A percentile compares a stretch with the other conserved stretches of the same genome.
Evolutionary conservation across 345 rosid genomes (phyloP).

Genomic region (Theobroma cacao): DNA sequence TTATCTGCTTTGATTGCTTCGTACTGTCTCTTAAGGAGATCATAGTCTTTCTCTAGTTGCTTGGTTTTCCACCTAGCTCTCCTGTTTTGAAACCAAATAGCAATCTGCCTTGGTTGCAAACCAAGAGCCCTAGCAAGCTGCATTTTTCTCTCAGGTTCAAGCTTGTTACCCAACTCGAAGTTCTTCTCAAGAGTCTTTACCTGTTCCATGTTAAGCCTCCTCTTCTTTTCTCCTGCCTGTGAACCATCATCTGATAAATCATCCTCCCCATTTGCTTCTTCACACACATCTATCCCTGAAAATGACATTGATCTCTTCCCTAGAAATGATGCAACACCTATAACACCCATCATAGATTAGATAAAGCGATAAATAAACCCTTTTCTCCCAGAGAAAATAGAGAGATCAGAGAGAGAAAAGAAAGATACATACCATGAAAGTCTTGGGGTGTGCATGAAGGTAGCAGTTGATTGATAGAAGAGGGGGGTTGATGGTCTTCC

Average conservation of each 20-base stretch:
- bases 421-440: constrained; percentile 56
- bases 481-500: constrained; percentile 53
- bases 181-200: constrained; percentile 92
- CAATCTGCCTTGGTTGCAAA: constrained; percentile 95
- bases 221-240: constrained; percentile 93
- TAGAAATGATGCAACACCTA: constrained; percentile 79
- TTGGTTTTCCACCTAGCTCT: constrained; percentile 98
- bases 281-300: constrained; percentile 59
- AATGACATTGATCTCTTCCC: constrained; percentile 81
- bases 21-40: constrained; percentile 72
- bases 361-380: background rate
- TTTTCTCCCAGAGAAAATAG: background rate
- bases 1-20: constrained; percentile 80
- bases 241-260: constrained; percentile 94
- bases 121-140: constrained; percentile 92
- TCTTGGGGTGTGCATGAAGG: constrained; percentile 71
- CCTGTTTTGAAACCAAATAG: constrained; percentile 97
- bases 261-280: constrained; percentile 65
- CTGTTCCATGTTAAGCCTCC: constrained; percentile 90
- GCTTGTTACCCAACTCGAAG: constrained; percentile 95
- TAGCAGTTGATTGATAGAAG: constrained; percentile 65
- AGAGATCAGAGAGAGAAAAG: background rate
- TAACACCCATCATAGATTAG: background rate
- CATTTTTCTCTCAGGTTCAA: constrained; percentile 98
- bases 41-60: constrained; percentile 94